Conservation (phyloP, 2,329 filamentous ascomycete genomes). For the Rutstroemia sydowiana region DNA sequence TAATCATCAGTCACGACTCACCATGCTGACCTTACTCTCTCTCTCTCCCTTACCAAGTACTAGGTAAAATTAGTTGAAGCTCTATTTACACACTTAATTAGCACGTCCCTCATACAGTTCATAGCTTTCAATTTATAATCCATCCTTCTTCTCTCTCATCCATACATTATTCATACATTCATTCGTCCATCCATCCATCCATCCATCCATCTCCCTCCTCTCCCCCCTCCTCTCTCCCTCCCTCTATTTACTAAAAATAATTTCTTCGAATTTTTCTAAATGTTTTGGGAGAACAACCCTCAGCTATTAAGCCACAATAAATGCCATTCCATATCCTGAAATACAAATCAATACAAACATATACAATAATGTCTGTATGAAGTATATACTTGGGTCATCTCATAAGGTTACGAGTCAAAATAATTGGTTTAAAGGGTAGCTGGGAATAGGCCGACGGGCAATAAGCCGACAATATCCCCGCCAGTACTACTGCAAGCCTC, state of each 20-base stretch:
- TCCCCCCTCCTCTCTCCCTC: no score
- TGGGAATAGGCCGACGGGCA: no score
- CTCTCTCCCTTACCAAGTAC: not conserved
- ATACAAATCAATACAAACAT: not conserved
- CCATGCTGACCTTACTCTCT: no score
- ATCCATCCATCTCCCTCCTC: not conserved
- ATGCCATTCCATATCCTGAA: not conserved
- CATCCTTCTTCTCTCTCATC: no score
- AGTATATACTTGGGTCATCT: not conserved
- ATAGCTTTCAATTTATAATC: not conserved
- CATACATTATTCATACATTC: no score
- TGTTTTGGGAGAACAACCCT: not conserved
- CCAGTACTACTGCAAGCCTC: not conserved
- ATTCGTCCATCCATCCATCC: no score
- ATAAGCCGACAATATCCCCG: not conserved
- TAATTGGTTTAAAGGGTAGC: no score
- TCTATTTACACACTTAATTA: not conserved
- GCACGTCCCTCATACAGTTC: not conserved
- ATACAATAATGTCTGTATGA: no score
- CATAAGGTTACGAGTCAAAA: no score
- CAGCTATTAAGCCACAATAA: not conserved
- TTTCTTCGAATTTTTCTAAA: no score
- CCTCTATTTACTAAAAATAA: no score
- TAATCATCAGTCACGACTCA: no score
- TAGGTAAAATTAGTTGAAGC: not conserved